A percentile compares a stretch with the other conserved stretches of the same genome.
Conservation (phyloP, 1,139 yeast species). For the Casaregolazyma suthepensis region DNA sequence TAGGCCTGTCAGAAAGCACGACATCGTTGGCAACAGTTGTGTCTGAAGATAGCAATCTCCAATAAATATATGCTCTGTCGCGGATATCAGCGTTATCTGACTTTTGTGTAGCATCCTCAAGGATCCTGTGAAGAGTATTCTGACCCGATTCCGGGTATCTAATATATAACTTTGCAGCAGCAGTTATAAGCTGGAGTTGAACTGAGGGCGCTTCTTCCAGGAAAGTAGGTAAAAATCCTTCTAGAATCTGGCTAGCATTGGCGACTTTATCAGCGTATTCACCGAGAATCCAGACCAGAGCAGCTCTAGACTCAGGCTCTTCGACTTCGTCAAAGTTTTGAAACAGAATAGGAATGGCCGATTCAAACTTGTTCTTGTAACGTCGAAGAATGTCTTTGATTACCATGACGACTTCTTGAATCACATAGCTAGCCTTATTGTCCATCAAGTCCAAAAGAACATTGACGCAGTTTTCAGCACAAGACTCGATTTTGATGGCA, state of each 20-base stretch:
- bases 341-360: conserved; percentile 64
- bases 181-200: conserved; percentile 70
- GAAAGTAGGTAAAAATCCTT: conserved; percentile 54
- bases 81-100: conserved; percentile 89
- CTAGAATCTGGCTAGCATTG: conserved; percentile 39
- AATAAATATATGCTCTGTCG: conserved; percentile 89
- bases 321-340: conserved; percentile 54
- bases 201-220: conserved; percentile 67
- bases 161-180: conserved; percentile 70
- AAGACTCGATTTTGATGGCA: conserved; percentile 68
- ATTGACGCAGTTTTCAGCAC: conserved; percentile 66
- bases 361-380: conserved; percentile 58
- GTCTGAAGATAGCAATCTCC: conserved; percentile 80
- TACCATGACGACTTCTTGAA: conserved; percentile 75
- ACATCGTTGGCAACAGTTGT: conserved; percentile 44
- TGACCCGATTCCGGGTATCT: conserved; percentile 42
- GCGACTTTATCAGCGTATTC: conserved; percentile 78
- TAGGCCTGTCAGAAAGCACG: conserved; percentile 59
- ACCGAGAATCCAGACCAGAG: conserved; percentile 87
- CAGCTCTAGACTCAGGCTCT: conserved; percentile 58
- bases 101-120: conserved; percentile 72
- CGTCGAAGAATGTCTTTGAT: conserved; percentile 73
- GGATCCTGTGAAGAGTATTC: conserved; percentile 57
- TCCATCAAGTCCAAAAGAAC: conserved; percentile 68
- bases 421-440: conserved; percentile 67